Evolutionary conservation across 805 yeast species (phyloP).

Genomic region (Pichia paraexigua): DNA sequence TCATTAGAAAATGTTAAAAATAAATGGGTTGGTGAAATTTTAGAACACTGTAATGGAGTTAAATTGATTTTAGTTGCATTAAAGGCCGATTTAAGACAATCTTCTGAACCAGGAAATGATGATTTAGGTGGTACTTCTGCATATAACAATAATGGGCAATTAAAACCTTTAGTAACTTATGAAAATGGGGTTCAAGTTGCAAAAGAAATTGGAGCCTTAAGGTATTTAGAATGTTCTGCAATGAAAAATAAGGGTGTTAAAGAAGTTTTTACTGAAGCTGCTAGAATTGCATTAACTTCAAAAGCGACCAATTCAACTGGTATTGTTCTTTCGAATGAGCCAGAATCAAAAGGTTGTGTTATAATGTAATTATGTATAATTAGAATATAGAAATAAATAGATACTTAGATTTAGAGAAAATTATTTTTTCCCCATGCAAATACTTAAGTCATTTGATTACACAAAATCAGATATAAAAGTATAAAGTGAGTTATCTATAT

Average conservation of each 20-base stretch:
- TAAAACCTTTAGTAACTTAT: conserved; percentile 61
- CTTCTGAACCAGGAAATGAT: conserved; percentile 34
- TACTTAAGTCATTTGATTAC: background rate
- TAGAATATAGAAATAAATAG: background rate
- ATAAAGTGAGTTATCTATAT: background rate
- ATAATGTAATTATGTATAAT: background rate
- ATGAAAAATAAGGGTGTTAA: conserved; percentile 97
- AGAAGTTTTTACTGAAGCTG: conserved; percentile 98
- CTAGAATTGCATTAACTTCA: conserved; percentile 79
- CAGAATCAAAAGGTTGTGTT: background rate
- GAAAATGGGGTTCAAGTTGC: conserved; percentile 94
- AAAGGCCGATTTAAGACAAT: conserved; percentile 81
- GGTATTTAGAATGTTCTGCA: conserved; percentile 95
- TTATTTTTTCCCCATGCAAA: background rate
- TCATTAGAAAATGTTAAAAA: conserved; percentile 91
- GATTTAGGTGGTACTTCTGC: conserved; percentile 18
- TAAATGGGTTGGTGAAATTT: conserved; percentile 95
- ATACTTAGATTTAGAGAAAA: background rate
- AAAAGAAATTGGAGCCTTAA: conserved; percentile 83
- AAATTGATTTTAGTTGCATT: conserved; percentile 88
- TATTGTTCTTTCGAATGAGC: conserved; percentile 29
- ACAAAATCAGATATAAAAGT: background rate
- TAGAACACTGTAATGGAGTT: conserved; percentile 96
- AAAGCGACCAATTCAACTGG: conserved; percentile 24
- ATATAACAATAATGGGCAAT: conserved; percentile 22